Evolutionary conservation across 1,284 basidiomycete species (phyloP), one percentile per base, ranked within the genome.

Genomic region (Fomitopsis palustris): DNA sequence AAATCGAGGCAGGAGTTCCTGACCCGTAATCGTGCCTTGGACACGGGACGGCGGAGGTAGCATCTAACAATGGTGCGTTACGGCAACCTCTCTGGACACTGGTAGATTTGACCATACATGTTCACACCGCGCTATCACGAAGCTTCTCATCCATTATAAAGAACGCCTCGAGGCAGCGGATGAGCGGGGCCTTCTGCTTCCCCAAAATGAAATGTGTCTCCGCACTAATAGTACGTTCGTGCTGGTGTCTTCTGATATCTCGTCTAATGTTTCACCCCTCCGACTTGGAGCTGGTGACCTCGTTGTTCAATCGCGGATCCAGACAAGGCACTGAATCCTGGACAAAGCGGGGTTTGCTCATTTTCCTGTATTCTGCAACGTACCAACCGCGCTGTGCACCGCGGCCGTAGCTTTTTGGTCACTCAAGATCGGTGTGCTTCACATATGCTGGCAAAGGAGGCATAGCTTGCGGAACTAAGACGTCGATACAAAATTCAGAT

Each of bases 101-200:
- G 49, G 49, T 27, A 29, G 3, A 33, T 33, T 21, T 51, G 49
- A 51, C 49, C 49, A 35, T 35, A 35, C n/a, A 21, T 25, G 33
- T 51, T 51, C 49, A 31, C 49, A 51, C 49, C 49, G 21, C 49
- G 49, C 49, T 51, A 51, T 51, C 49, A 1, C 35, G 49, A 35
- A 51, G 29, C 49, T 51, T 51, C 49, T 51, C 49, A 8, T 35
- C 49, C 49, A 51, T 51, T 31, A 51, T 35, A 35, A 35, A 31
- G 49, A 51, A 31, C 12, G 49, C 49, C 49, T 51, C 49, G 49
- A 51, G 49, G 49, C 49, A n/a, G 49, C n/a, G 29, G 49, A 51
- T 21, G 49, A 33, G 9, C 49, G 17, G 29, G 29, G 8, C 10
- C 27, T 16, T 51, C 49, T 29, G 49, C 49, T 51, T 51, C 49